Evolutionary conservation across 495 filamentous ascomycete genomes (phyloP), one percentile per base, ranked within the genome.

Genomic region (Podospora anserina): DNA sequence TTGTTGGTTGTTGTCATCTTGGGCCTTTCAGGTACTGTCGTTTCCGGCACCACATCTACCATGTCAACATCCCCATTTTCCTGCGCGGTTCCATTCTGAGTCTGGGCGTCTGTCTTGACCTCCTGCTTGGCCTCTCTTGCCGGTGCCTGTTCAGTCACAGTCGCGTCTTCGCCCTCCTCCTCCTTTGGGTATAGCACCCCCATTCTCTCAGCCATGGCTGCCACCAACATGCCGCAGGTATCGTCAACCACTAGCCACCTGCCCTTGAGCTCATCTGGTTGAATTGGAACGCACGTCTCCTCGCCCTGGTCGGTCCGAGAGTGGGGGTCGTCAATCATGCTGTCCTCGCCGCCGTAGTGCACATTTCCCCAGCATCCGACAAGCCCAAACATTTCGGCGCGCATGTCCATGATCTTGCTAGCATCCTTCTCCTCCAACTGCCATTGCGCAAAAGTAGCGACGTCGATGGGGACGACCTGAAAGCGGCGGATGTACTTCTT

Each of bases 401-500:
- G 84, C 78, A 99, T 77, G 68, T 98, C 96, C 85, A 99, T 81
- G n/a, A 93, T 89, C 76, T 88, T 92, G 59, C 78, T 78, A 0
- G 92, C 80, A 68, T 97, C 94, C 73, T 90, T 91, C 70, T 92
- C 90, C 13, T 88, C 83, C 65, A 96, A 72, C 75, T 93, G 83
- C 81, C 88, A 95, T 53, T 90, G 83, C 20, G 88, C 85, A 63
- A 99, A 82, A 57, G 84, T 80, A 5, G 88, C 84, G 34, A 96
- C 88, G 68, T 97, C 93, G 74, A 98, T 73, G 0, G 92, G 94
- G 28, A 94, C 79, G 0, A 94, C 85, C 0, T 90, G 93, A 69
- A 99, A 97, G 20, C 93, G 82, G 69, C 88, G 87, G 69, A 97
- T 85, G 74, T 96, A 98, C 80, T 99, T 99, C 77, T 89, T 94